A percentile compares a stretch with the other conserved stretches of the same genome.
Evolutionary conservation across 345 rosid species (phyloP).

Genomic region (Sisymbrium altissimum): DNA sequence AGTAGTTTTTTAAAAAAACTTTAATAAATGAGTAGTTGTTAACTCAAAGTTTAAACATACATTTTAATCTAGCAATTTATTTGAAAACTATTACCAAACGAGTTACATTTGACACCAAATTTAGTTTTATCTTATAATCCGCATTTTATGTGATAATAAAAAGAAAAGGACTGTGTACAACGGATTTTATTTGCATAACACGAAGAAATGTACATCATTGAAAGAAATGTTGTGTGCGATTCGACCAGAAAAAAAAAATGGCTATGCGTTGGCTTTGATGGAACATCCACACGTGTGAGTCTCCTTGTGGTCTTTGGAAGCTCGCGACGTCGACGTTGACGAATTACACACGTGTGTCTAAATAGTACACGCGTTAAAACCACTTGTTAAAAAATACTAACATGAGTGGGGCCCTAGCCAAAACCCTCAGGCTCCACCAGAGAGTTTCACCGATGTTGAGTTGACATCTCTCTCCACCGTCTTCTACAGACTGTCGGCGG

Average conservation of each 20-base stretch:
- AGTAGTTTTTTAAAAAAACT: not conserved
- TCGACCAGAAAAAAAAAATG: not conserved
- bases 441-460: constrained; percentile 25
- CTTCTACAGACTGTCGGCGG: constrained; percentile 36
- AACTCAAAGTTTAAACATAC: not conserved
- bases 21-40: not conserved
- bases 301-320: constrained; percentile 1
- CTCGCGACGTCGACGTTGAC: constrained; percentile 25
- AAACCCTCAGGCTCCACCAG: constrained; percentile 29
- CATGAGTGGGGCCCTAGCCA: not conserved
- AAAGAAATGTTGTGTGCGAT: not conserved
- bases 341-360: constrained; percentile 19
- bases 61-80: not conserved
- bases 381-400: not conserved
- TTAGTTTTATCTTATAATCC: too few species aligned
- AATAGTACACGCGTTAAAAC: constrained; percentile 24
- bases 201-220: too few species aligned
- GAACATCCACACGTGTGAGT: constrained; percentile 30
- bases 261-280: constrained; percentile 1
- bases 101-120: not conserved
- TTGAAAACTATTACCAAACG: not conserved
- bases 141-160: too few species aligned
- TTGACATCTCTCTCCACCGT: constrained; percentile 31
- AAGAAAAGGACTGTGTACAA: too few species aligned
- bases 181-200: too few species aligned